Evolutionary conservation across 2,329 filamentous ascomycete genomes (phyloP), one percentile per base, ranked within the genome.

Genomic region (Bipolaris sorokiniana): DNA sequence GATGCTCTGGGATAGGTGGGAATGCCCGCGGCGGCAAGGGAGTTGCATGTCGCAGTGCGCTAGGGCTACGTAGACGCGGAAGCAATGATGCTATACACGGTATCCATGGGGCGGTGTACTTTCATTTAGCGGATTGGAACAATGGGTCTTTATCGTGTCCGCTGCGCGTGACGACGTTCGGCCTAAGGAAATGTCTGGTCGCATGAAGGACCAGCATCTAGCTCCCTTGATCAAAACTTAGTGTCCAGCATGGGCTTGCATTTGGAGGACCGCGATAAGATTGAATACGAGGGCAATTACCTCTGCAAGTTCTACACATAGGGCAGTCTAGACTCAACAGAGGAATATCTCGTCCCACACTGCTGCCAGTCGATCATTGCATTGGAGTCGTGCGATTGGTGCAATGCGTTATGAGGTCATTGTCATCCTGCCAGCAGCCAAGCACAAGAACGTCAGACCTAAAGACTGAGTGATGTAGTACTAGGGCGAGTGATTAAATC

Each of bases 21-120:
- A 50, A 54, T 58, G 42, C 11, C 40, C 23, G n/a, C 55, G 46
- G 46, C 22, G 28, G 34, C 22, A 16, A 15, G 34, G 16, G 38
- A 3, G n/a, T 11, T 49, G 51, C 51, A 54, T 54, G 48, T 47
- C 41, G 54, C 40, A n/a, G 28, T 36, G 51, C 37, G 55, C 33
- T 34, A 50, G 55, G 40, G 31, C 22, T 33, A 15, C 26, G 20
- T 26, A 34, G 20, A 33, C 11, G 36, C 49, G 28, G 49, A 22
- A 53, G 20, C 48, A 50, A 41, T 31, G 22, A 49, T 48, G 31
- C 28, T 20, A 11, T 44, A n/a, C 20, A 16, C 15, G 18, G 33
- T 13, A 7, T 45, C 3, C n/a, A 16, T n/a, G 7, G 23, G 28
- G 23, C 7, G 9, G 28, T 45, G 23, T 31, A 13, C 28, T 31